Evolutionary conservation across 2,329 filamentous ascomycete species (phyloP).

Genomic region (Falciphora oryzae): DNA sequence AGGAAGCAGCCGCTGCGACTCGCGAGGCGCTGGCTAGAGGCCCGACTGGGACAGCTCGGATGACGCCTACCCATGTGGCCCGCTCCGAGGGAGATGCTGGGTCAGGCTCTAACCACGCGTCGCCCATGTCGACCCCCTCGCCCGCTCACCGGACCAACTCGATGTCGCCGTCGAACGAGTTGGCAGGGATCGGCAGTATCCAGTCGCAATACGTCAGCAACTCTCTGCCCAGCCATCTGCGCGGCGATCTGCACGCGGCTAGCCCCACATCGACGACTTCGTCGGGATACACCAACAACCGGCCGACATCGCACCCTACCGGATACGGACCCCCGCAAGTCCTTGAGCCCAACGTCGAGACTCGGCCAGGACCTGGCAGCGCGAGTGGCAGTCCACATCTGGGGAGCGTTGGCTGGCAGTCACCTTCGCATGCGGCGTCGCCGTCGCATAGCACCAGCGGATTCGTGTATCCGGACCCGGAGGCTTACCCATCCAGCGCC

Average conservation of each 20-base stretch:
- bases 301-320: constrained; percentile 80
- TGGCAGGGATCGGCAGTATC: constrained; percentile 63
- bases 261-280: constrained; percentile 66
- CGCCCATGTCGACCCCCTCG: constrained; percentile 74
- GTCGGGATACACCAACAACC: constrained; percentile 51
- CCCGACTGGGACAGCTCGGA: constrained; percentile 26
- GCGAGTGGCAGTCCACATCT: constrained; percentile 84
- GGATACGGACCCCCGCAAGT: constrained; percentile 79
- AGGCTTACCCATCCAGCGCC: constrained; percentile 57
- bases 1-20: constrained; percentile 85
- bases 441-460: constrained; percentile 60
- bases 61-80: constrained; percentile 37
- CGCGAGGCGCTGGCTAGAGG: constrained; percentile 70
- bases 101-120: constrained; percentile 66
- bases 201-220: constrained; percentile 75
- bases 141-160: constrained; percentile 74
- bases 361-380: constrained; percentile 63
- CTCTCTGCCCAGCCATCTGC: constrained; percentile 76
- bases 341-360: constrained; percentile 78
- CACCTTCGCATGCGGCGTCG: constrained; percentile 68
- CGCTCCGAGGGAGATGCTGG: constrained; percentile 67
- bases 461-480: constrained; percentile 80
- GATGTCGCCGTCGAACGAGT: constrained; percentile 71
- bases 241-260: constrained; percentile 64
- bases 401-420: constrained; percentile 76